Conservation (phyloP, 345 rosid genomes). For the Anastatica hierochuntica region DNA sequence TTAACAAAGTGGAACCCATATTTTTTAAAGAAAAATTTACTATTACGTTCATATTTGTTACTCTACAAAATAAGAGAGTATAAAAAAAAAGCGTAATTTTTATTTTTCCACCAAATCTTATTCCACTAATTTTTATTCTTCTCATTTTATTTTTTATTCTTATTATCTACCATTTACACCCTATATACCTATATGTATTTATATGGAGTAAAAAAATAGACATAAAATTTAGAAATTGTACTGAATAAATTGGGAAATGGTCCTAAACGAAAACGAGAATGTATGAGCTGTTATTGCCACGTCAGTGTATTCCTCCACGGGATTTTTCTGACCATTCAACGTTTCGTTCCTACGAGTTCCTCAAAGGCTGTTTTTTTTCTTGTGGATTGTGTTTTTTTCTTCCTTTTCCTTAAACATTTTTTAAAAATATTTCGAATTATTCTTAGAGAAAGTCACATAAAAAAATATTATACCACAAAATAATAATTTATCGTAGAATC, state of each 20-base stretch:
- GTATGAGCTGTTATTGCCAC: constrained; percentile 38
- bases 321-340: constrained; percentile 25
- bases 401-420: background rate
- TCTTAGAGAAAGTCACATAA: constrained; percentile 26
- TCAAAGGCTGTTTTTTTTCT: constrained; percentile 23
- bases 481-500: background rate
- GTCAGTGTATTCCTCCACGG: constrained; percentile 14
- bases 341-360: constrained; percentile 26
- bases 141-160: too few species aligned
- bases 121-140: too few species aligned
- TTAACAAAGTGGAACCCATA: too few species aligned
- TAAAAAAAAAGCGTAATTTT: too few species aligned
- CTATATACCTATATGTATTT: too few species aligned
- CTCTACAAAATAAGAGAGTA: too few species aligned
- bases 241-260: background rate
- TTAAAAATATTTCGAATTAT: constrained; percentile 2
- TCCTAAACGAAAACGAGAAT: background rate
- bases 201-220: too few species aligned
- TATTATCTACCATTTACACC: too few species aligned
- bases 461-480: background rate
- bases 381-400: too few species aligned
- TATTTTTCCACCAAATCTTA: too few species aligned
- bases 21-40: too few species aligned
- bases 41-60: too few species aligned
- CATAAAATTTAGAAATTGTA: background rate